Base-by-base conservation (phyloP, 768 basidiomycete species). In the Leccinum rimulosum region DNA sequence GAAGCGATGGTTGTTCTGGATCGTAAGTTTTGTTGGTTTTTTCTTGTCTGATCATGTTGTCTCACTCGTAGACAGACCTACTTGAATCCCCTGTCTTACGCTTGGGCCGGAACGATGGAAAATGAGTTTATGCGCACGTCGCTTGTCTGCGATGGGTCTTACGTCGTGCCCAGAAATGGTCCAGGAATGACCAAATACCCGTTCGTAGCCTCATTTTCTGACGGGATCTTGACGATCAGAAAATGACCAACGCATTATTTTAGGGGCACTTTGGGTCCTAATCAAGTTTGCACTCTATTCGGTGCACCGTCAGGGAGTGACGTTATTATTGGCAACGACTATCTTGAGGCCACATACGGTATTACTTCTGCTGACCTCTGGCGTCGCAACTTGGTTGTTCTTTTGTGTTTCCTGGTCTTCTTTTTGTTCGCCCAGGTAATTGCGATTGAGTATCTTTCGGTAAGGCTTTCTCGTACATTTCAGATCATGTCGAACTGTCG, bases 1-100 rank as follows among this genome's bases (percentile, higher is more conserved):
- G 88, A 88, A 91, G 69, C 77, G 85, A 47, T 93, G 88, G 88
- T 69, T 94, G 9, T 91, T 91, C 76, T 94, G 92, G 92, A 86
- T 93, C 31, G 86, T 87, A 64, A 62, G 85, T 77, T 48, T 38
- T 35, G 2, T 17, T 47, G 43, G 7, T 11, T 47, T 40, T 9
- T 53, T 48, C 38, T 25, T 45, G 12, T 45, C 15, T 47, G 12
- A 27, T 45, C 25, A 40, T 1, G 12, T 2, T 19, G 19, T 33
- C 57, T 72, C 36, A 72, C 31, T 56, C 57, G n/a, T 38, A 27
- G 19, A 38, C 14, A 63, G 86, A 90, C 82, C 75, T 93, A 93
- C 71, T 68, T 93, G 60, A 87, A 95, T 66, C 93, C 93, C 0
- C 73, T 94, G 53, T 74, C 83, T 1, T 93, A 91, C 27, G 85